Conservation (phyloP, 192 early-diverging fungal genomes). For the Haplosporangium gracile region DNA sequence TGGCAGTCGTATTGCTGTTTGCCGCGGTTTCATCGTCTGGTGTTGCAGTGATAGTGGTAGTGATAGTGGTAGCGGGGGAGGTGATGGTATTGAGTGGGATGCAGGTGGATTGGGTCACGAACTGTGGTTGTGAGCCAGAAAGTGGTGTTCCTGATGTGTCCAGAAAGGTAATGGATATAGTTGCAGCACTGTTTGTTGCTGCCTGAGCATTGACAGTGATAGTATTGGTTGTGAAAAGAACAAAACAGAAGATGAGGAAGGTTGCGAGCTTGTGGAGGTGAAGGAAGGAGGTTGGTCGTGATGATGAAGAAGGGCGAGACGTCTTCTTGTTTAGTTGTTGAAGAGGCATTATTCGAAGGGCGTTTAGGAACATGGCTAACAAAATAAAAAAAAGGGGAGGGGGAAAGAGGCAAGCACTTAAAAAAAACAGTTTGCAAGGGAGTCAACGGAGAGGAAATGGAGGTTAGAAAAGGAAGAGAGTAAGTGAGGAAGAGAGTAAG, state of each 20-base stretch:
- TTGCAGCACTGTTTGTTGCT: background rate
- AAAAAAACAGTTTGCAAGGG: no score
- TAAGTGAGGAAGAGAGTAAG: no score
- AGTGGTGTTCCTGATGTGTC: background rate
- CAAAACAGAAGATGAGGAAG: background rate
- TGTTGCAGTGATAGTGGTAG: background rate
- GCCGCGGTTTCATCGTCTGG: no score
- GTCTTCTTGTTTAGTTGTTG: background rate
- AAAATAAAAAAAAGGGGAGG: no score
- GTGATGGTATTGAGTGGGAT: background rate
- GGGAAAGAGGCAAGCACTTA: no score
- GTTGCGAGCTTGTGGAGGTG: background rate
- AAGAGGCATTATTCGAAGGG: background rate
- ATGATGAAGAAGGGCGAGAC: background rate
- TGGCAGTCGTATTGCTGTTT: background rate
- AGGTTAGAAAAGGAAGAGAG: no score
- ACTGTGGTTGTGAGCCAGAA: background rate
- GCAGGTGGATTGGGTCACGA: conserved; percentile 1
- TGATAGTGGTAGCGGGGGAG: background rate
- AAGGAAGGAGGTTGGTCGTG: background rate
- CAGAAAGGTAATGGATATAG: conserved; percentile 5
- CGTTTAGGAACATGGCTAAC: no score
- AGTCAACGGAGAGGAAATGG: no score
- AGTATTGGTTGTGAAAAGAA: background rate
- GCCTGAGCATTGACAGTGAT: background rate